A percentile compares a stretch with the other conserved stretches of the same genome.
These are phyloP conservation scores for Colletotrichum ledebouriae DNA, from an alignment of 2,329 filamentous ascomycete species.

Conservation along the genomic window DNA sequence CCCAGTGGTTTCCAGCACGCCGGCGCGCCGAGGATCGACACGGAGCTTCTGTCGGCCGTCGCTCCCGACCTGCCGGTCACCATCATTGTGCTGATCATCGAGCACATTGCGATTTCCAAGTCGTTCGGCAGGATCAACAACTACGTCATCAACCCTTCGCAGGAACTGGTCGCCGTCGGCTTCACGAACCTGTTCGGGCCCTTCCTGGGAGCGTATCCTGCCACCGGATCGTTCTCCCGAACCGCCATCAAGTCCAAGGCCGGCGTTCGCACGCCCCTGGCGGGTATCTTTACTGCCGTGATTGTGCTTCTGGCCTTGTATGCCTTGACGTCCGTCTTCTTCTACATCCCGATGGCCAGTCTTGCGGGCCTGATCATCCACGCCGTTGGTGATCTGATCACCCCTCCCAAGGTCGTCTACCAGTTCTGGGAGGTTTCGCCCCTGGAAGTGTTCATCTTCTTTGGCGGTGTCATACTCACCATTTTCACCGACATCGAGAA, in stretches of 20 bases:
- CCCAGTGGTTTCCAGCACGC: constrained; percentile 81
- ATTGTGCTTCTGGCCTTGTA: constrained; percentile 85
- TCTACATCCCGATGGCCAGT: constrained; percentile 80
- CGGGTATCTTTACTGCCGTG: constrained; percentile 81
- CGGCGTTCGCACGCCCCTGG: constrained; percentile 83
- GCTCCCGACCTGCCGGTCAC: constrained; percentile 76
- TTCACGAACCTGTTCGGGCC: constrained; percentile 81
- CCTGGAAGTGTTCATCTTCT: constrained; percentile 80
- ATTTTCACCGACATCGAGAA: constrained; percentile 64
- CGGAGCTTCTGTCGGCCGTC: constrained; percentile 72
- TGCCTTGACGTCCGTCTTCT: constrained; percentile 82
- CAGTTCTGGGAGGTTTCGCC: constrained; percentile 84
- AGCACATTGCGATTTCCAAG: constrained; percentile 88
- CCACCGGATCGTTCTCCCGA: constrained; percentile 67
- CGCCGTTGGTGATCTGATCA: constrained; percentile 82
- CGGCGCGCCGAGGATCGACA: constrained; percentile 73
- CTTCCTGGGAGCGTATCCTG: constrained; percentile 72
- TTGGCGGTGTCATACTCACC: constrained; percentile 75
- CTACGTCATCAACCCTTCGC: constrained; percentile 83
- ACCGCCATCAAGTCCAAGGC: constrained; percentile 90
- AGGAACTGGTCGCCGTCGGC: constrained; percentile 84
- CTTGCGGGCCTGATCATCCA: constrained; percentile 86
- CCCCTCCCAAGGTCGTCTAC: constrained; percentile 79
- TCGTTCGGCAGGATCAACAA: constrained; percentile 85
- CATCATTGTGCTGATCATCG: constrained; percentile 83